Percentiles rank a stretch among this genome's conserved stretches.
Conservation (phyloP, 495 filamentous ascomycete species). For the Aspergillus ellipticus region DNA sequence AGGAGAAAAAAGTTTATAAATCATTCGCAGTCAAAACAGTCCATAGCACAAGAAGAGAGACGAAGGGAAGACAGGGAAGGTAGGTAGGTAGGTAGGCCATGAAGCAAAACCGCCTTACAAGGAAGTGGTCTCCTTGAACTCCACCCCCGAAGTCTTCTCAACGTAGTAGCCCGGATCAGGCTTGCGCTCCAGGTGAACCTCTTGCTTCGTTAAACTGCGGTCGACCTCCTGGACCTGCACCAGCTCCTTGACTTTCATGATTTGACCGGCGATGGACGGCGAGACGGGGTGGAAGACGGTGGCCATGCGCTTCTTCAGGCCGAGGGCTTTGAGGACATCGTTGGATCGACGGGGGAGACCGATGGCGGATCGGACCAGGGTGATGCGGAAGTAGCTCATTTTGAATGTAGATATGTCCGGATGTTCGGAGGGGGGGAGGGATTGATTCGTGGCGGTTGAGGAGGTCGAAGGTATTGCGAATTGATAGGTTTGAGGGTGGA, state of each 20-base stretch:
- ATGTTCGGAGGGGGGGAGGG: not conserved
- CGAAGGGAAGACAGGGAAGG: too few relatives aligned
- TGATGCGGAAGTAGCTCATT: constrained; percentile 95
- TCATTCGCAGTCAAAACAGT: not conserved
- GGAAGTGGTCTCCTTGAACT: constrained; percentile 25
- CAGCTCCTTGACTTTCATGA: constrained; percentile 97
- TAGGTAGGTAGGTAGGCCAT: too few relatives aligned
- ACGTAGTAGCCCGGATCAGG: constrained; percentile 84
- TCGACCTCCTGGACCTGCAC: constrained; percentile 84
- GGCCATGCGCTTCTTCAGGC: constrained; percentile 79
- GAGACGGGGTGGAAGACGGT: constrained; percentile 91
- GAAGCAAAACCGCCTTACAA: too few relatives aligned
- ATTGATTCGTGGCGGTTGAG: not conserved
- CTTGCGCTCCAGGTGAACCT: constrained; percentile 69
- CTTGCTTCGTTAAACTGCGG: constrained; percentile 58
- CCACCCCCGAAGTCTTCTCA: constrained; percentile 54
- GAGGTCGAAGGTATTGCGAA: not conserved
- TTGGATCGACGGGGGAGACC: constrained; percentile 79
- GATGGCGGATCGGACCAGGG: constrained; percentile 88
- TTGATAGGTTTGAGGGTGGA: not conserved
- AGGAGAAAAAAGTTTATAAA: constrained; percentile 1
- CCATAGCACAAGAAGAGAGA: constrained; percentile 13
- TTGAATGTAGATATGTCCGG: constrained; percentile 15
- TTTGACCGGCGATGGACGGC: constrained; percentile 82
- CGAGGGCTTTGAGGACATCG: constrained; percentile 84